Conservation (phyloP, 768 basidiomycete species). For the Kwoniella dejecticola region DNA sequence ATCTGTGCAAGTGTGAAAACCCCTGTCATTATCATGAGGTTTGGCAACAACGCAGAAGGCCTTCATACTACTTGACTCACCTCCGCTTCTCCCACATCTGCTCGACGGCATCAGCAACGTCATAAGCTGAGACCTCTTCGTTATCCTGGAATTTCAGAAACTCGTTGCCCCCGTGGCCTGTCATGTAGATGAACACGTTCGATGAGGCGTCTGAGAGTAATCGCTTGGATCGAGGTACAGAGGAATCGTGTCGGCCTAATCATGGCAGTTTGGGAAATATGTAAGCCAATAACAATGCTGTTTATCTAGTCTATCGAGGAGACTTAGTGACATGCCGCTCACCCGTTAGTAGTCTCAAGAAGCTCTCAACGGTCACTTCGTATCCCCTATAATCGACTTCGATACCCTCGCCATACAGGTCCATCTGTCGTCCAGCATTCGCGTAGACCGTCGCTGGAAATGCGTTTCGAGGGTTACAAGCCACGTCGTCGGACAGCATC, state of each 20-base stretch:
- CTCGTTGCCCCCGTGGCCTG: conserved; percentile 96
- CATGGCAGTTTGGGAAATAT: not conserved
- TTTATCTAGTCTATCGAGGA: not conserved
- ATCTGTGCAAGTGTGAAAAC: conserved; percentile 63
- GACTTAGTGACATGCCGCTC: conserved; percentile 30
- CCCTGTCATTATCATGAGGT: too few relatives aligned
- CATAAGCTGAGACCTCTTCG: conserved; percentile 94
- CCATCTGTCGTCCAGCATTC: conserved; percentile 75
- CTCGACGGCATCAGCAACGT: conserved; percentile 96
- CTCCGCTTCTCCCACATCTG: conserved; percentile 98
- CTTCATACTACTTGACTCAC: conserved; percentile 59
- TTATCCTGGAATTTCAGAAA: conserved; percentile 99
- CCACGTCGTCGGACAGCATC: conserved; percentile 95
- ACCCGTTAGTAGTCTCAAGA: conserved; percentile 90
- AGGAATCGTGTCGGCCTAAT: conserved; percentile 79
- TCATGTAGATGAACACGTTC: conserved; percentile 97
- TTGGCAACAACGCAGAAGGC: too few relatives aligned
- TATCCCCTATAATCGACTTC: conserved; percentile 98
- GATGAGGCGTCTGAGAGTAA: conserved; percentile 85
- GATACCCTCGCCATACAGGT: conserved; percentile 93
- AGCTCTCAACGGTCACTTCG: conserved; percentile 96
- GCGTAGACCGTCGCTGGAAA: conserved; percentile 92
- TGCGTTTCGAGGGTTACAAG: conserved; percentile 88
- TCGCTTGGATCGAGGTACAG: conserved; percentile 87
- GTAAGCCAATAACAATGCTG: not conserved